phyloP scores from a whole-genome alignment of 2,329 filamentous ascomycete species.

The Canariomyces notabilis region DNA sequence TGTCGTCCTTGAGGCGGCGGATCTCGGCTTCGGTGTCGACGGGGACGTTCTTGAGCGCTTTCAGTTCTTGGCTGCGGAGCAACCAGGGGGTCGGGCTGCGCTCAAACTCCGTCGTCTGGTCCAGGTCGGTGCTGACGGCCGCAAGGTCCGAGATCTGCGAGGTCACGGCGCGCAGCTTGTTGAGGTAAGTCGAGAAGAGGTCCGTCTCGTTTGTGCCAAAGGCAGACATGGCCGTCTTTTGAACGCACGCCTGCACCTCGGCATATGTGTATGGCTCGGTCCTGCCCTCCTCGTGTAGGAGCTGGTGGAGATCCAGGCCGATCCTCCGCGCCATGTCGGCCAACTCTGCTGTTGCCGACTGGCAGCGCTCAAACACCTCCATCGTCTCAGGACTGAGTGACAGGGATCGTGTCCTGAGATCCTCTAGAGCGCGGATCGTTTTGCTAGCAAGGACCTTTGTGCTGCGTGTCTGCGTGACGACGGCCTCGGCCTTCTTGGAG shows the following conservation, averaged over 20 bases:
- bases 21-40: slow-evolving; percentile 84
- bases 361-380: slow-evolving; percentile 65
- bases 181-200: slow-evolving; percentile 62
- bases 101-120: slow-evolving; percentile 75
- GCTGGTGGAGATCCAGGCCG: slow-evolving; percentile 58
- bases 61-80: slow-evolving; percentile 73
- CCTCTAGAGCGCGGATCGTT: slow-evolving; percentile 68
- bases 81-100: slow-evolving; percentile 74
- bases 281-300: slow-evolving; percentile 69
- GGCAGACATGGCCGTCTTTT: slow-evolving; percentile 47
- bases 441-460: slow-evolving; percentile 80
- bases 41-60: slow-evolving; percentile 72
- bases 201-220: slow-evolving; percentile 59
- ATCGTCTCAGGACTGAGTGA: slow-evolving; percentile 64
- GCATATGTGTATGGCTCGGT: slow-evolving; percentile 60
- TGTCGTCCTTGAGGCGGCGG: slow-evolving; percentile 70
- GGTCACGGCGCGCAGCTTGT: slow-evolving; percentile 61
- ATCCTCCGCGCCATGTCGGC: slow-evolving; percentile 61
- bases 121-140: slow-evolving; percentile 63
- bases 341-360: slow-evolving; percentile 59
- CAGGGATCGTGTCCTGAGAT: slow-evolving; percentile 70
- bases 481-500: slow-evolving; percentile 62
- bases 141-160: slow-evolving; percentile 65
- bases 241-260: slow-evolving; percentile 62
- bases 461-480: slow-evolving; percentile 71